A percentile compares a stretch with the other conserved stretches of the same genome.
phyloP scores from a whole-genome alignment of 306 rosid genomes.

The Gillenia trifoliata region DNA sequence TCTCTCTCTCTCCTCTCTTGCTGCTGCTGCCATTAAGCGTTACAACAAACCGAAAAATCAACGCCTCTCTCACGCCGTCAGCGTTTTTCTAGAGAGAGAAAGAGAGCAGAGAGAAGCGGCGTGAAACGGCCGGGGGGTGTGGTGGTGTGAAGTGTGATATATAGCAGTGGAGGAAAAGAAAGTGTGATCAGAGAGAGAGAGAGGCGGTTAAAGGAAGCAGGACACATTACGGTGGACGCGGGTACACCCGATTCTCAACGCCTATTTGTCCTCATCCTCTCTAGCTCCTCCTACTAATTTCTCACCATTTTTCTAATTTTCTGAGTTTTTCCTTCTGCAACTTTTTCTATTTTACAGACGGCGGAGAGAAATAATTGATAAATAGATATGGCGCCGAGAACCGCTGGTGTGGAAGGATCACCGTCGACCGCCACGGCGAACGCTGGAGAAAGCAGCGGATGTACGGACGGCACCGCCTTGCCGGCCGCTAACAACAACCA shows the following conservation, averaged over 20 bases:
- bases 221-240: neutral
- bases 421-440: neutral
- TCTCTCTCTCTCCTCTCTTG: neutral
- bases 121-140: neutral
- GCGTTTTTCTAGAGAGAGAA: neutral
- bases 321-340: neutral
- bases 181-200: constrained; percentile 2
- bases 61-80: neutral
- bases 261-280: constrained; percentile 3
- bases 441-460: neutral
- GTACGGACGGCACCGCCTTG: neutral
- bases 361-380: neutral
- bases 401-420: neutral
- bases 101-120: neutral
- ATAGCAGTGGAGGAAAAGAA: constrained; percentile 4
- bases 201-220: neutral
- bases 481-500: neutral
- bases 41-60: neutral
- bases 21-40: neutral
- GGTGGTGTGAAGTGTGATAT: constrained; percentile 14
- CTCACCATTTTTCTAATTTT: neutral
- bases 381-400: neutral
- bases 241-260: constrained; percentile 14
- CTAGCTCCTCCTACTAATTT: neutral
- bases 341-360: neutral